A percentile compares a stretch with the other conserved stretches of the same genome.
Evolutionary conservation across 768 basidiomycete genomes (phyloP).

Genomic region (Boletus sp.): DNA sequence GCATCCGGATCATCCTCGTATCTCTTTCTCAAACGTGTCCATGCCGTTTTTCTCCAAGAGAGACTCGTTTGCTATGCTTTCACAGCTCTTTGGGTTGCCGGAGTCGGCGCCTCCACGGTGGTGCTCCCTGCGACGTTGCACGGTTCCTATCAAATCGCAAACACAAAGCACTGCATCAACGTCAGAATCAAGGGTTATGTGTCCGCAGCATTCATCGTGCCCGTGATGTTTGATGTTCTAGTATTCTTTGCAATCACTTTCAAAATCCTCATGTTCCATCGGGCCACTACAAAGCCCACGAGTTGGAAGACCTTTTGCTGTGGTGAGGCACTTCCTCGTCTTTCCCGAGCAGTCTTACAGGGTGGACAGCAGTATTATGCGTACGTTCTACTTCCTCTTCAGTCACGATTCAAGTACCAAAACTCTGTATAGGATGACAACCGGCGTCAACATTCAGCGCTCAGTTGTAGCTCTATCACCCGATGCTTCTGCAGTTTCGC

Average conservation of each 20-base stretch:
- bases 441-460: slow-evolving; percentile 31
- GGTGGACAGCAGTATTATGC: slow-evolving; percentile 41
- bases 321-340: slow-evolving; percentile 27
- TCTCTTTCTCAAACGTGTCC: slow-evolving; percentile 40
- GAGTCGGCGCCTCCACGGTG: slow-evolving; percentile 25
- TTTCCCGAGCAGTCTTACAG: slow-evolving; percentile 35
- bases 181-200: slow-evolving; percentile 21
- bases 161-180: slow-evolving; percentile 35
- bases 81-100: slow-evolving; percentile 33
- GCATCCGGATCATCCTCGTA: slow-evolving; percentile 30
- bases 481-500: slow-evolving; percentile 22
- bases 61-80: slow-evolving; percentile 21
- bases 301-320: slow-evolving; percentile 20
- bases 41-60: slow-evolving; percentile 33
- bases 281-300: slow-evolving; percentile 1
- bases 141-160: slow-evolving; percentile 28
- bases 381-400: slow-evolving; percentile 20
- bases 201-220: slow-evolving; percentile 28
- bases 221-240: slow-evolving; percentile 32
- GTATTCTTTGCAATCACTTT: slow-evolving; percentile 36
- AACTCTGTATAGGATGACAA: slow-evolving; percentile 31
- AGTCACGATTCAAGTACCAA: not conserved
- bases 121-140: slow-evolving; percentile 26
- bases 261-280: slow-evolving; percentile 25
- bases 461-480: slow-evolving; percentile 18